These are phyloP conservation scores for Parietaria judaica DNA, from an alignment of 306 rosid genomes.

Conservation along the genomic window DNA sequence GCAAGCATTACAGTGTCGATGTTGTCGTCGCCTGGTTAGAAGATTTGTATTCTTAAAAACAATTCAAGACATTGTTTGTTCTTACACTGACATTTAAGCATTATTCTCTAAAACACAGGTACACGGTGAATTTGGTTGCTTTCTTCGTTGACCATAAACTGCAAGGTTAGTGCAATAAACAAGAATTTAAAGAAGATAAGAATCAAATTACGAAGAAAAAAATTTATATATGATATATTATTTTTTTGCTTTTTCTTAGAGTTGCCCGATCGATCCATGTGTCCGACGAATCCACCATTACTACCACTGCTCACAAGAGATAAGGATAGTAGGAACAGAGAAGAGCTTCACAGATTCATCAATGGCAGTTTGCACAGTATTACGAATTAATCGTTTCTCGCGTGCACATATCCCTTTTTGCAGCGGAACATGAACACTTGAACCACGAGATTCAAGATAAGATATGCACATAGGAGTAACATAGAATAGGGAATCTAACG, in stretches of 20 bases:
- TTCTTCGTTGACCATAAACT: slow-evolving; percentile 35
- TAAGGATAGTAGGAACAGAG: slow-evolving; percentile 32
- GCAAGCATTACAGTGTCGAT: slow-evolving; percentile 46
- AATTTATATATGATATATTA: background rate
- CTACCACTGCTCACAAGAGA: slow-evolving; percentile 32
- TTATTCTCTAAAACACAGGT: slow-evolving; percentile 24
- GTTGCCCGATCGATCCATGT: slow-evolving; percentile 37
- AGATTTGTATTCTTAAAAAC: slow-evolving; percentile 4
- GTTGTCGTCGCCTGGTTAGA: slow-evolving; percentile 40
- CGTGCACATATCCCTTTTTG: too few relatives aligned
- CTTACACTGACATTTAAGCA: background rate
- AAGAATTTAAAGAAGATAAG: background rate
- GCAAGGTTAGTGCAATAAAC: slow-evolving; percentile 32
- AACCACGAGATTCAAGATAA: background rate
- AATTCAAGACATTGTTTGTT: background rate
- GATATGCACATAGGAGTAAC: background rate
- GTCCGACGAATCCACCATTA: slow-evolving; percentile 17
- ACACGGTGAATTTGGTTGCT: slow-evolving; percentile 37
- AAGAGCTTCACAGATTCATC: slow-evolving; percentile 26
- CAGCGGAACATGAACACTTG: too few relatives aligned
- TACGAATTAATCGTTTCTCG: slow-evolving; percentile 17
- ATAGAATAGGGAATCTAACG: background rate
- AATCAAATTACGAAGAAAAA: background rate
- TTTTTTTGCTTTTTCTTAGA: slow-evolving; percentile 20
- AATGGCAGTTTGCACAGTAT: slow-evolving; percentile 25